Evolutionary conservation across 2,329 filamentous ascomycete genomes (phyloP), one percentile per base, ranked within the genome.

Genomic region (Claviceps citrina): DNA sequence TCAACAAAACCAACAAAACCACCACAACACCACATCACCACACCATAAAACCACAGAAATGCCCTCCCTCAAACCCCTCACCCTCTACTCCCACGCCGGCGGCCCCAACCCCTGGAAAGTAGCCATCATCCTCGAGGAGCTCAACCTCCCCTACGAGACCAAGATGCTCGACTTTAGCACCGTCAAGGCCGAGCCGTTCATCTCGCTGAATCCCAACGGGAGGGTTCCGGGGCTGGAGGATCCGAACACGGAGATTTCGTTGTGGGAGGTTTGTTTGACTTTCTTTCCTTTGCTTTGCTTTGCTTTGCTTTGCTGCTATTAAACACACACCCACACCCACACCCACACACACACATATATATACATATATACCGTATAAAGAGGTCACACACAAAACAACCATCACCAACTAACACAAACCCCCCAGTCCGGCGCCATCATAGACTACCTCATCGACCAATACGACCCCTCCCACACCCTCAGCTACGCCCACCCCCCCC

Each of bases 111-210:
- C 46, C 15, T 45, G 44, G 43, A 43, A 45, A 48, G 57, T 45
- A 31, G 43, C 43, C 33, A 38, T 49, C 13, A 34, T 52, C 4
- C 34, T 53, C 10, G 51, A 54, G 28, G 51, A 54, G 39, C 44
- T 56, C 2, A 42, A 32, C 3, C 20, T 56, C 1, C 44, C 46
- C 9, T 56, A 53, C 32, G 41, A 42, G 18, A 20, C 33, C 18
- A 41, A 43, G 16, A 31, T 38, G 0, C 37, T 53, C 18, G 35
- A 43, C 15, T 51, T 52, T 22, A 41, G 34, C 9, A 28, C 48
- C 15, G 34, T 49, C 37, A 55, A 56, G 35, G 43, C 46, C 19
- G 42, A 47, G 32, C 47, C 49, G 1, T 53, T 49, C 22, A 42
- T 48, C 10, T 44, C 45, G 5, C 20, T 55, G 10, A 54, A 47